Base-by-base conservation (phyloP, 139 green algal genomes). In the Nannochloris sp. region DNA sequence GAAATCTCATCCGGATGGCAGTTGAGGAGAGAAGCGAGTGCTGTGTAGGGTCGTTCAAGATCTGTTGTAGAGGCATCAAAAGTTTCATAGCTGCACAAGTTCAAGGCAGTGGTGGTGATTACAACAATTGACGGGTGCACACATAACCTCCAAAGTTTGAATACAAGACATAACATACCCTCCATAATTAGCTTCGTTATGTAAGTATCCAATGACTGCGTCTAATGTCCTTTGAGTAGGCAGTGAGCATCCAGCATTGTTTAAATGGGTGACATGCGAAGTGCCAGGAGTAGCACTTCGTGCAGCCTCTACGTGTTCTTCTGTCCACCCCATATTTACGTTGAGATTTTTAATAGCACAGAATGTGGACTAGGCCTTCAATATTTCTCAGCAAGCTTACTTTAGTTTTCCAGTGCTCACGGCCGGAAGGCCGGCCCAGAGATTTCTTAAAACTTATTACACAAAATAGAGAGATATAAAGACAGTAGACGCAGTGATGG, bases 1-100 rank as follows among this genome's bases (percentile, higher is more conserved):
- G 75, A 81, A 34, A 91, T 68, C 55, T 89, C 75, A 6, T 76
- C 27, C 9, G 60, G 33, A 0, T n/a, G 0, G 68, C 83, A 89
- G 67, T 85, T 85, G 0, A 90, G 54, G 32, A 90, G 68, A 5
- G 57, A 29, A 0, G 75, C 79, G 2, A 89, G 37, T 3, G 70
- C 67, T 8, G 30, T 38, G 67, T 90, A 89, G 0, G 79, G 74
- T 4, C 34, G 65, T 42, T 70, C 4, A 39, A 89, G 55, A 8
- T 33, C 69, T 6, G 68, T 38, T 12, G 35, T 31, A 1, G 57
- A 4, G 27, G 36, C 42, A 15, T 63, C 62, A 7, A 51, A 31
- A 2, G 73, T 63, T 31, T 89, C 83, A 58, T 90, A 90, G 19
- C 74, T 80, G 55, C 44, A 32, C 27, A 4, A 32, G n/a, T 7